These are phyloP conservation scores for Pachysandra terminalis DNA, from an alignment of 164 flowering plant species.

Conservation along the genomic window DNA sequence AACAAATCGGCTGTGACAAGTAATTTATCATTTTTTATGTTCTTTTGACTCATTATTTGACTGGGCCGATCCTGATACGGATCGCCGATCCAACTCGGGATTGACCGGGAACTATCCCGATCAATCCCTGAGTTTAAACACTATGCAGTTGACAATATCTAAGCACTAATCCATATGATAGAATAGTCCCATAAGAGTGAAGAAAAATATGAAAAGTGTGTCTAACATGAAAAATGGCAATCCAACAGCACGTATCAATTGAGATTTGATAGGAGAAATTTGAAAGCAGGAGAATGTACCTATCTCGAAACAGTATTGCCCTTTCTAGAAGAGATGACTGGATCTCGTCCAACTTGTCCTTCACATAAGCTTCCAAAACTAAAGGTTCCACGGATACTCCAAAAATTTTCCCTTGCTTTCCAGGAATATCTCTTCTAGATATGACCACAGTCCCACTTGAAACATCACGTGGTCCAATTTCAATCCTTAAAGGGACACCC, in stretches of 20 bases:
- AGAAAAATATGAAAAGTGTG: neutral
- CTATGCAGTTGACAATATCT: too few species aligned
- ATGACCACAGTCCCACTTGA: conserved; percentile 75
- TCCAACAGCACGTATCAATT: neutral
- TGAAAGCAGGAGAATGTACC: conserved; percentile 33
- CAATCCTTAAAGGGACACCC: conserved; percentile 96
- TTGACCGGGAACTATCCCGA: too few species aligned
- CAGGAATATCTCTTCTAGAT: conserved; percentile 92
- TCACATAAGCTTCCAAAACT: conserved; percentile 50
- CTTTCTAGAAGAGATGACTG: conserved; percentile 69
- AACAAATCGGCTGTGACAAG: too few species aligned
- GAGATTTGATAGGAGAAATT: neutral
- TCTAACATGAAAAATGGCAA: neutral
- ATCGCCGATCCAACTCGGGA: too few species aligned
- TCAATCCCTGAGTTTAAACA: too few species aligned
- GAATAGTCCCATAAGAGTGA: neutral
- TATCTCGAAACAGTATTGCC: conserved; percentile 74
- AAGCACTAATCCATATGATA: too few species aligned
- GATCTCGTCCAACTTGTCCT: conserved; percentile 71
- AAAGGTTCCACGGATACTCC: conserved; percentile 84
- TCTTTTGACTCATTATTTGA: too few species aligned
- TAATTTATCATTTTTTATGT: too few species aligned
- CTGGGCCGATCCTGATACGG: too few species aligned
- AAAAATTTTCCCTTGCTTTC: conserved; percentile 89
- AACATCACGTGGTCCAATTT: conserved; percentile 97